A percentile compares a stretch with the other conserved stretches of the same genome.
Evolutionary conservation across 257 asterid species (phyloP).

Genomic region (Capsicum baccatum): DNA sequence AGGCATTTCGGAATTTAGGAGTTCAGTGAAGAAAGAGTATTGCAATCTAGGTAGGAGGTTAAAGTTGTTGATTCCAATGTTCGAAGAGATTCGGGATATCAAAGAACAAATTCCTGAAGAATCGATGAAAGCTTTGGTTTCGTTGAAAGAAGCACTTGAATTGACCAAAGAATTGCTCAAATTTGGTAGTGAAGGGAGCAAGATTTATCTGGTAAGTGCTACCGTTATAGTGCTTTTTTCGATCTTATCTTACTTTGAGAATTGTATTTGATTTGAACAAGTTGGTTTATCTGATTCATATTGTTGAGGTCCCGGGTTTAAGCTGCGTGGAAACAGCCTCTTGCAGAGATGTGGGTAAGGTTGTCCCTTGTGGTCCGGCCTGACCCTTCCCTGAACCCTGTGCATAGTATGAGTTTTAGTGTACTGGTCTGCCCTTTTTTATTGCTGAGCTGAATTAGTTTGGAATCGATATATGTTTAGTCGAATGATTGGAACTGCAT

Average conservation of each 20-base stretch:
- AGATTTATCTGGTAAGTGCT: constrained; percentile 72
- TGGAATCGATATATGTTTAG: background rate
- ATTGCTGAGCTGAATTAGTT: background rate
- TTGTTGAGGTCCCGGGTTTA: too few species aligned
- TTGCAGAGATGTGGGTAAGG: too few species aligned
- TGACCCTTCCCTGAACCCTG: too few species aligned
- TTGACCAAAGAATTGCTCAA: constrained; percentile 87
- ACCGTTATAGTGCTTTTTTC: background rate
- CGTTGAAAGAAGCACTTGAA: constrained; percentile 57
- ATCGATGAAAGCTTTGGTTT: constrained; percentile 52
- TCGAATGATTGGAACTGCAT: background rate
- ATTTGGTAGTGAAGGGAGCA: constrained; percentile 93
- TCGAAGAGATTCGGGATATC: constrained; percentile 90
- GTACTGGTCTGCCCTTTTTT: too few species aligned
- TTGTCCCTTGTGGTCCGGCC: too few species aligned
- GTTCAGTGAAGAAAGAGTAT: constrained; percentile 80
- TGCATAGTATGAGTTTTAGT: too few species aligned
- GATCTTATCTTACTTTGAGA: background rate
- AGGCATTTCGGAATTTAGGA: constrained; percentile 66
- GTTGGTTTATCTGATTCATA: background rate
- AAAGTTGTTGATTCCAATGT: constrained; percentile 92
- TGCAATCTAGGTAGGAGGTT: constrained; percentile 87
- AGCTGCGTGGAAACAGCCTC: too few species aligned
- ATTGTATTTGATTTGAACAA: background rate
- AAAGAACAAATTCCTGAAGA: constrained; percentile 61